Conservation (phyloP, 2,329 filamentous ascomycete species). For the Aspergillus aculeatus region DNA sequence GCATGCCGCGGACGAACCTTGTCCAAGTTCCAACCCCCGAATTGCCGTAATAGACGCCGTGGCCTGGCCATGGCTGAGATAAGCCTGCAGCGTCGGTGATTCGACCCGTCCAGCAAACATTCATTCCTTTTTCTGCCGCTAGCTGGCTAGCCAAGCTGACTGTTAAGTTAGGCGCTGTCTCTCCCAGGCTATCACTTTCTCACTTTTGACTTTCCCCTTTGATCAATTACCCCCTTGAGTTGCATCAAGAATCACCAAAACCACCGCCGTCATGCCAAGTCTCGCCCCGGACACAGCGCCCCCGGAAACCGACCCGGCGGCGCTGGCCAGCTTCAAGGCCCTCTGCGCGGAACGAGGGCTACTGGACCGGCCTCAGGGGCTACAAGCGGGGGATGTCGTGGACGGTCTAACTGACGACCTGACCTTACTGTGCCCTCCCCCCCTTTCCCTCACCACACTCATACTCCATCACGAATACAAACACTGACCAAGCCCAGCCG, state of each 20-base stretch:
- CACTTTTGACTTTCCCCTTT: too few species aligned
- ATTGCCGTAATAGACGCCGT: too few species aligned
- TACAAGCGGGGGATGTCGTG: conserved; percentile 12
- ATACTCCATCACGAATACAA: neutral
- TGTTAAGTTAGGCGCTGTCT: too few species aligned
- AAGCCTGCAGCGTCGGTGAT: neutral
- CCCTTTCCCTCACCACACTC: too few species aligned
- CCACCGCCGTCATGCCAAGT: neutral
- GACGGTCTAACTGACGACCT: conserved; percentile 20
- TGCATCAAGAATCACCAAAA: too few species aligned
- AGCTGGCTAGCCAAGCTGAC: too few species aligned
- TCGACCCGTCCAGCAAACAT: neutral
- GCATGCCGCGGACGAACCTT: neutral
- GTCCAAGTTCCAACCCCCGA: neutral
- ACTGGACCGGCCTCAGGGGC: conserved; percentile 9
- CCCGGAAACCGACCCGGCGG: neutral
- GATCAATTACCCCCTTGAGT: too few species aligned
- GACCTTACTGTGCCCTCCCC: conserved; percentile 16
- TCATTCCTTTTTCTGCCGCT: neutral
- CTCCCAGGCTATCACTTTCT: too few species aligned
- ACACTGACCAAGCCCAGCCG: conserved; percentile 13
- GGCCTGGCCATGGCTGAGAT: neutral
- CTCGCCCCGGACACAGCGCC: neutral
- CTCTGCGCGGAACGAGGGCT: conserved; percentile 10
- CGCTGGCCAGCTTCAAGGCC: neutral